A percentile compares a stretch with the other conserved stretches of the same genome.
Conservation (phyloP, 2,329 filamentous ascomycete genomes). For the Talaromyces pinophilus region DNA sequence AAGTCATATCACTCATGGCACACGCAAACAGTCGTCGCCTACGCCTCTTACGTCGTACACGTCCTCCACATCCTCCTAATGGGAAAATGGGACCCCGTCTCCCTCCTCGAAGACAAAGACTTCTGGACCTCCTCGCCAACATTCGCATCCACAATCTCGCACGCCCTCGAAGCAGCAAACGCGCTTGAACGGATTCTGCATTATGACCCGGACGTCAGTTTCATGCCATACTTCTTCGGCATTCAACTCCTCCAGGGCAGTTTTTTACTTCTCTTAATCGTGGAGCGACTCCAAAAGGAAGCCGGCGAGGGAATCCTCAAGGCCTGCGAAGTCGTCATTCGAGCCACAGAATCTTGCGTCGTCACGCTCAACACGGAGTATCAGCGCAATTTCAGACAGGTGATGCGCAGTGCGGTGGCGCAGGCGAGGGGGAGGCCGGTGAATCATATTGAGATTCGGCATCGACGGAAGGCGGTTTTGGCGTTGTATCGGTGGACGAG, state of each 20-base stretch:
- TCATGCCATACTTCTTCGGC: conserved; percentile 97
- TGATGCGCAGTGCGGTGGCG: conserved; percentile 87
- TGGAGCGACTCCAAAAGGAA: conserved; percentile 83
- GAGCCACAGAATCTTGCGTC: conserved; percentile 88
- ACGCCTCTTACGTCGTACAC: conserved; percentile 89
- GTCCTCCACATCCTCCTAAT: conserved; percentile 87
- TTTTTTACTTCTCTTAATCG: conserved; percentile 81
- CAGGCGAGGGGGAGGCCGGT: conserved; percentile 83
- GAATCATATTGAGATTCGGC: conserved; percentile 81
- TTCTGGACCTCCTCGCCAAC: conserved; percentile 89
- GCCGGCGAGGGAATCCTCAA: conserved; percentile 83
- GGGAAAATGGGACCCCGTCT: conserved; percentile 95
- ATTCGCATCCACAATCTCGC: conserved; percentile 83
- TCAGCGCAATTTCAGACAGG: conserved; percentile 92
- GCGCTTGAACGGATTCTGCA: conserved; percentile 85
- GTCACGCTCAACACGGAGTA: conserved; percentile 92
- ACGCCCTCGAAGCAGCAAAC: conserved; percentile 85
- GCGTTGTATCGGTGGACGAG: conserved; percentile 88
- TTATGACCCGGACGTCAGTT: conserved; percentile 85
- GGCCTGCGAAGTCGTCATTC: conserved; percentile 88
- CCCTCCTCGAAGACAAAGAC: conserved; percentile 89
- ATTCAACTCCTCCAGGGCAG: conserved; percentile 91
- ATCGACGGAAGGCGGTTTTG: conserved; percentile 78
- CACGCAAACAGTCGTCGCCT: conserved; percentile 82
- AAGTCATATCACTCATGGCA: conserved; percentile 53